phyloP scores from a whole-genome alignment of 805 yeast species.

The Kuraishia piskuri region DNA sequence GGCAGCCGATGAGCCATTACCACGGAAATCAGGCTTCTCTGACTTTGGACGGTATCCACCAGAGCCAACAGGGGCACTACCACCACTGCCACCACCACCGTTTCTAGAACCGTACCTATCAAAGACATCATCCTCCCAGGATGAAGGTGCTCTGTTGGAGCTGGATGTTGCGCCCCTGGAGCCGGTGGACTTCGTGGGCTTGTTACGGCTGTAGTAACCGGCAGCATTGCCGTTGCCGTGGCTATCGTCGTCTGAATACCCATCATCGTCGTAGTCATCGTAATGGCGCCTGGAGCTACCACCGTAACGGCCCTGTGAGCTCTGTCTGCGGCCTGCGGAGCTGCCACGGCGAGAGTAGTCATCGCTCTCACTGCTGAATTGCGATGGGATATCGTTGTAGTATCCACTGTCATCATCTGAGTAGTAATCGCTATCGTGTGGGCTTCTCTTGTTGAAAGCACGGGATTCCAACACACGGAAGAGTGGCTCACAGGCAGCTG shows the following conservation, averaged over 20 bases:
- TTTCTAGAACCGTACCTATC: slow-evolving; percentile 37
- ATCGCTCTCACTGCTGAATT: slow-evolving; percentile 41
- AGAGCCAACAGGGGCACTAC: slow-evolving; percentile 18
- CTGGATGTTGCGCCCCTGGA: slow-evolving; percentile 2
- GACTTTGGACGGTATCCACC: slow-evolving; percentile 19
- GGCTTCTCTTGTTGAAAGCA: slow-evolving; percentile 54
- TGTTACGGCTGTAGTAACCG: slow-evolving; percentile 13
- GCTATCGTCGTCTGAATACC: slow-evolving; percentile 33
- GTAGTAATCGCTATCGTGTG: slow-evolving; percentile 32
- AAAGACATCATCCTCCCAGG: slow-evolving; percentile 87
- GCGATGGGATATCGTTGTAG: slow-evolving; percentile 70
- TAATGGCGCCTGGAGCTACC: slow-evolving; percentile 15
- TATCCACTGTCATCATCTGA: slow-evolving; percentile 55
- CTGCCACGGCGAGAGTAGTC: slow-evolving; percentile 12
- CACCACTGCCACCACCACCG: slow-evolving; percentile 13
- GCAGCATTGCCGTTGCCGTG: slow-evolving; percentile 14
- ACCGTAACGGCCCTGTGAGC: slow-evolving; percentile 5
- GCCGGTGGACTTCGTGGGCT: slow-evolving; percentile 2
- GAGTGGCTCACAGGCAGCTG: slow-evolving; percentile 82
- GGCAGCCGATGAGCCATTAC: slow-evolving; percentile 22
- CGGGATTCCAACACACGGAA: slow-evolving; percentile 80
- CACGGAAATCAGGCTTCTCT: slow-evolving; percentile 26
- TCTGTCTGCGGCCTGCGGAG: slow-evolving; percentile 9
- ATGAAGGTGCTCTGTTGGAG: slow-evolving; percentile 17
- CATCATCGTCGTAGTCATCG: slow-evolving; percentile 19